Evolutionary conservation across 805 yeast genomes (phyloP), one percentile per base, ranked within the genome.

Genomic region (Wickerhamiella alocasiicola): DNA sequence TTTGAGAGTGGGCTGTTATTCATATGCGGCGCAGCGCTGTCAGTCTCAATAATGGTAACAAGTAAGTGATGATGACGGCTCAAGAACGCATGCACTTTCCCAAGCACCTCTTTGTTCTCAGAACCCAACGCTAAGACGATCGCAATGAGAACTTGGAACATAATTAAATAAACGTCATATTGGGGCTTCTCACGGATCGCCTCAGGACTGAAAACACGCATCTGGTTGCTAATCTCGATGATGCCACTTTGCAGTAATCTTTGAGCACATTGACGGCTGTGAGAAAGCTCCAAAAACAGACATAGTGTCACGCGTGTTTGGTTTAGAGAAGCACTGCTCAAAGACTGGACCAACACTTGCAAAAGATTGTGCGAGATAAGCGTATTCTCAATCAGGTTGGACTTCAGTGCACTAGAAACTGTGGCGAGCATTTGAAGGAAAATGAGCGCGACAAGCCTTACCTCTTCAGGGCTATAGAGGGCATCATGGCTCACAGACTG

Each of bases 111-210:
- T 44, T 65, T 68, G 56, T 82, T 82, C 31, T 77, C 75, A 4
- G 87, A 77, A 0, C 95, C 94, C 65, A 81, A 71, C 2, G 93
- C 73, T 7, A 85, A 62, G 3, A 80, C 60, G 6, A 81, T 63
- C 0, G 93, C 75, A 7, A 75, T 59, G 2, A 83, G 64, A 35
- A 84, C 61, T 51, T 81, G 94, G 56, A 83, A 79, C 2, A 78
- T 64, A 0, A 94, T 91, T 25, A 78, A 68, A 30, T 81, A 64
- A 15, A 81, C 61, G 44, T 81, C 93, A 54, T 73, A 76, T 38
- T 18, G 53, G 40, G 68, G 74, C 35, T 81, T 60, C 0, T 93
- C 94, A 26, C 84, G 62, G 53, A 81, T 95, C 0, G 91, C 85
- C 56, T 87, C 95, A 29, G 77, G 66, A 26, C 64, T 56, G 32